Percentiles rank a stretch among this genome's conserved stretches.
These are phyloP conservation scores for Eimeria sp. DNA, from an alignment of 169 alveolate species.

Conservation along the genomic window DNA sequence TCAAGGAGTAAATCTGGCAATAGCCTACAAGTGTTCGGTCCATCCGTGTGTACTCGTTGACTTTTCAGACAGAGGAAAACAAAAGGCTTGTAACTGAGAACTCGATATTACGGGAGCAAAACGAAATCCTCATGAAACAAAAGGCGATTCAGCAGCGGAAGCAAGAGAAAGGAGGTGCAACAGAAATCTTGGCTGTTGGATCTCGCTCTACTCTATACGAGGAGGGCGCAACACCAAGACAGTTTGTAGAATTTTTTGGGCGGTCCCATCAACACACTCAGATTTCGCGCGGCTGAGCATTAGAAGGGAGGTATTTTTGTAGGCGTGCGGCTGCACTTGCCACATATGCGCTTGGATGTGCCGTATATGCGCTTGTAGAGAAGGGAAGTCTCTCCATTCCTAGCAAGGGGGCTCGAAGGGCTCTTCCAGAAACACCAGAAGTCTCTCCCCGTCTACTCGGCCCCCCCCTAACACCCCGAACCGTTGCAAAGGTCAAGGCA, in stretches of 20 bases:
- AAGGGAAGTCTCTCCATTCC: not conserved
- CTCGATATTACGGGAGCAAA: constrained; percentile 30
- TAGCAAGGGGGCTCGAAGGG: not conserved
- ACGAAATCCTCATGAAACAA: constrained; percentile 36
- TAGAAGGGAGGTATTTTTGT: not conserved
- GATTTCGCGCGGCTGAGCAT: not conserved
- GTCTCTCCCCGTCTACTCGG: constrained; percentile 39
- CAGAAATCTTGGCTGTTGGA: not conserved
- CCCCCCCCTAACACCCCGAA: constrained; percentile 41
- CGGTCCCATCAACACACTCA: not conserved
- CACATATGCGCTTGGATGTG: not conserved
- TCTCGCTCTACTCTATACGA: not conserved
- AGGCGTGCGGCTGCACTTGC: not conserved
- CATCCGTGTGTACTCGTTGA: not conserved
- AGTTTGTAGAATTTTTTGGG: not conserved
- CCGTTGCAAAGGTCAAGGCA: constrained; percentile 68
- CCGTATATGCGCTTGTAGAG: not conserved
- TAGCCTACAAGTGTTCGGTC: not conserved
- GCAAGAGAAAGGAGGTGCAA: constrained; percentile 8
- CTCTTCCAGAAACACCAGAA: constrained; percentile 28
- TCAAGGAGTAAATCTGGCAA: not conserved
- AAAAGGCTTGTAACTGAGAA: constrained; percentile 29
- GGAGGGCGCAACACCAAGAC: not conserved
- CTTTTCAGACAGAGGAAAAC: constrained; percentile 28
- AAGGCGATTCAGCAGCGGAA: constrained; percentile 18